phyloP scores from a whole-genome alignment of 164 flowering plant species.

The Amborella trichopoda region DNA sequence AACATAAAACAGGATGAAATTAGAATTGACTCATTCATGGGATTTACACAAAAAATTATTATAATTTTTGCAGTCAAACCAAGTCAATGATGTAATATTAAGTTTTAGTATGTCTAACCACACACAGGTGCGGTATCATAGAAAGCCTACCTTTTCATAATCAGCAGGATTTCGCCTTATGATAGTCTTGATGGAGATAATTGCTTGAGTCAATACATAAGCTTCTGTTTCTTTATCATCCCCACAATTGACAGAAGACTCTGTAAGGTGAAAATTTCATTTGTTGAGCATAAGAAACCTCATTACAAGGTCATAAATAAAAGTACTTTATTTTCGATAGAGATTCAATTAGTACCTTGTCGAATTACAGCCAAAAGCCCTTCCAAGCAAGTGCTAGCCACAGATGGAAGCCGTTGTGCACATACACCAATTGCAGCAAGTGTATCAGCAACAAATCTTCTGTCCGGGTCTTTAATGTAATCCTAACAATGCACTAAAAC shows the following conservation, averaged over 20 bases:
- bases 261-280: constrained; percentile 31
- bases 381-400: constrained; percentile 64
- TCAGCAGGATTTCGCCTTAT: constrained; percentile 52
- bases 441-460: constrained; percentile 89
- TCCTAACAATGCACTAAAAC: constrained; percentile 57
- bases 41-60: no score
- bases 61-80: no score
- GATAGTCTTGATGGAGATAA: constrained; percentile 62
- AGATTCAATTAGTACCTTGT: no score
- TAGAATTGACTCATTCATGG: no score
- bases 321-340: no score
- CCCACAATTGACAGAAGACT: constrained; percentile 23
- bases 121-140: constrained; percentile 1
- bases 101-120: no score
- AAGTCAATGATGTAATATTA: no score
- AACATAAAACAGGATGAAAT: no score
- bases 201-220: constrained; percentile 61
- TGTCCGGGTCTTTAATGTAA: constrained; percentile 86
- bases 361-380: constrained; percentile 51
- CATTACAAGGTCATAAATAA: constrained; percentile 2
- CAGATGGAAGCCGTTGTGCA: constrained; percentile 59
- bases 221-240: constrained; percentile 47
- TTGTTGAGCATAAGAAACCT: neutral
- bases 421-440: constrained; percentile 90
- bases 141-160: constrained; percentile 59